These are phyloP conservation scores for Cytospora schulzeri DNA, from an alignment of 2,329 filamentous ascomycete species.

Conservation along the genomic window DNA sequence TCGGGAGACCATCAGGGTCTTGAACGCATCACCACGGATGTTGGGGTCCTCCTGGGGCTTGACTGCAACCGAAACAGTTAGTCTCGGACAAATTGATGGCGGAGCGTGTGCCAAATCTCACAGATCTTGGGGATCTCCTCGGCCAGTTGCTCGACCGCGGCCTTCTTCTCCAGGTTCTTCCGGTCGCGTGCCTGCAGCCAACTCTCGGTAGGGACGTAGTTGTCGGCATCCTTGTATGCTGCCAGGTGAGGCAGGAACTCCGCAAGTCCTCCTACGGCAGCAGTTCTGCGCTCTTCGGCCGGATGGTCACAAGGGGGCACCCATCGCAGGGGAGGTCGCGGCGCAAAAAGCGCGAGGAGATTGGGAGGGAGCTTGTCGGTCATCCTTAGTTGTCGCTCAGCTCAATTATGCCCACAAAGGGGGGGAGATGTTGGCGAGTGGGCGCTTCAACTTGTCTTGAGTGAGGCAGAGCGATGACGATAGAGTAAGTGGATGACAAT, in stretches of 20 bases:
- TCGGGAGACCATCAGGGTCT: slow-evolving; percentile 88
- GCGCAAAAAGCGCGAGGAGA: slow-evolving; percentile 90
- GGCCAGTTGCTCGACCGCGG: slow-evolving; percentile 63
- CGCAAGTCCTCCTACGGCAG: slow-evolving; percentile 71
- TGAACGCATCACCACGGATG: slow-evolving; percentile 90
- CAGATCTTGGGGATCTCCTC: slow-evolving; percentile 67
- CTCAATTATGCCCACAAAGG: neutral
- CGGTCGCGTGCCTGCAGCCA: slow-evolving; percentile 89
- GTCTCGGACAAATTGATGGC: neutral
- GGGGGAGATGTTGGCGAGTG: neutral
- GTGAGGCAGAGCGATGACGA: neutral
- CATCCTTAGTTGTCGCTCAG: slow-evolving; percentile 57
- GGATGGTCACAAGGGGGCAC: slow-evolving; percentile 81
- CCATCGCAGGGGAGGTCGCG: slow-evolving; percentile 88
- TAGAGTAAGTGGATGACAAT: neutral
- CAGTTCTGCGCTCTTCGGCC: slow-evolving; percentile 78
- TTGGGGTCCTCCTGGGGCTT: slow-evolving; percentile 84
- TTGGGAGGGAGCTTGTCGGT: slow-evolving; percentile 95
- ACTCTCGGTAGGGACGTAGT: slow-evolving; percentile 83
- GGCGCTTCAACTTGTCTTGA: neutral
- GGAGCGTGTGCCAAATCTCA: slow-evolving; percentile 40
- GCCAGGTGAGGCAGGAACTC: slow-evolving; percentile 73
- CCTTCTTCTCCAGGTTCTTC: slow-evolving; percentile 77
- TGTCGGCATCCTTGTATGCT: slow-evolving; percentile 76
- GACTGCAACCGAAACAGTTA: slow-evolving; percentile 53